Conservation (phyloP, 306 rosid genomes). For the Vachellia pachyceras region DNA sequence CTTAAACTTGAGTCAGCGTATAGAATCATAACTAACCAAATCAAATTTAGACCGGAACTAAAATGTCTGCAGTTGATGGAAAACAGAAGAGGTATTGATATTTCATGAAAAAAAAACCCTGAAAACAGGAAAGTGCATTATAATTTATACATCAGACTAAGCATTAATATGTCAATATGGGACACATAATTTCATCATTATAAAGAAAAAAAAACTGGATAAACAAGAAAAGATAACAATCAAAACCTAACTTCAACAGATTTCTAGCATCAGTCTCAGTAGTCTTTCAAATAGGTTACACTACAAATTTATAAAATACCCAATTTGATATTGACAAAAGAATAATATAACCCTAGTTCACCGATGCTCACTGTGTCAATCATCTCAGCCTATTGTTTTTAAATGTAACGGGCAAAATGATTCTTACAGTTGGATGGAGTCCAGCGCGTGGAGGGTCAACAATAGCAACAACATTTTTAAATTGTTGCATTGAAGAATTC, state of each 20-base stretch:
- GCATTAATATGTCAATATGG: not conserved
- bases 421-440: constrained; percentile 93
- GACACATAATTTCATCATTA: not conserved
- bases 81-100: not conserved
- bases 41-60: not conserved
- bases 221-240: constrained; percentile 10
- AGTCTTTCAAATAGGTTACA: not conserved
- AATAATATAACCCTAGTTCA: not conserved
- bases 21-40: not conserved
- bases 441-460: constrained; percentile 98
- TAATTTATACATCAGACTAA: not conserved
- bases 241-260: not conserved
- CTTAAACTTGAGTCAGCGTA: not conserved
- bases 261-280: not conserved
- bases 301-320: not conserved
- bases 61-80: not conserved
- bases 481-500: constrained; percentile 48
- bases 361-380: not conserved
- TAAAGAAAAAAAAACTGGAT: not conserved
- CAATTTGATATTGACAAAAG: not conserved
- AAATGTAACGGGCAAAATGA: not conserved
- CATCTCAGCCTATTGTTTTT: not conserved
- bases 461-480: constrained; percentile 88
- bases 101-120: not conserved
- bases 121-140: not conserved